These are phyloP conservation scores for sunflower (Helianthus annuus) DNA, from an alignment of 129 eudicot genomes.

Conservation along the genomic window HanXRQr2.0-SUNRISE NC_035437.2:174632010-174632509, in stretches of 20 bases:
- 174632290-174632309: not conserved
- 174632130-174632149: constrained; percentile 39
- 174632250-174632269: constrained; percentile 21
- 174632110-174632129: constrained; percentile 20
- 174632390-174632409: not conserved
- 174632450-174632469: too few relatives aligned
- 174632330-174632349: not conserved
- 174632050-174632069: constrained; percentile 2
- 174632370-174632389: not conserved
- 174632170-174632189: constrained; percentile 42
- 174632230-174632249: constrained; percentile 19
- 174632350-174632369: not conserved
- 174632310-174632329: too few relatives aligned
- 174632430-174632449: too few relatives aligned
- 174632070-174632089: constrained; percentile 6
- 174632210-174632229: constrained; percentile 42
- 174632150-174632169: constrained; percentile 40
- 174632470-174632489: too few relatives aligned
- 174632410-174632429: too few relatives aligned
- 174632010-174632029: not conserved
- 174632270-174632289: not conserved
- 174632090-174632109: not conserved
- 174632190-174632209: constrained; percentile 64
- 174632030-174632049: not conserved
- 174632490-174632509: too few relatives aligned